phyloP scores from a whole-genome alignment of 2,329 filamentous ascomycete species.

The Microsporum ferrugineum region DNA sequence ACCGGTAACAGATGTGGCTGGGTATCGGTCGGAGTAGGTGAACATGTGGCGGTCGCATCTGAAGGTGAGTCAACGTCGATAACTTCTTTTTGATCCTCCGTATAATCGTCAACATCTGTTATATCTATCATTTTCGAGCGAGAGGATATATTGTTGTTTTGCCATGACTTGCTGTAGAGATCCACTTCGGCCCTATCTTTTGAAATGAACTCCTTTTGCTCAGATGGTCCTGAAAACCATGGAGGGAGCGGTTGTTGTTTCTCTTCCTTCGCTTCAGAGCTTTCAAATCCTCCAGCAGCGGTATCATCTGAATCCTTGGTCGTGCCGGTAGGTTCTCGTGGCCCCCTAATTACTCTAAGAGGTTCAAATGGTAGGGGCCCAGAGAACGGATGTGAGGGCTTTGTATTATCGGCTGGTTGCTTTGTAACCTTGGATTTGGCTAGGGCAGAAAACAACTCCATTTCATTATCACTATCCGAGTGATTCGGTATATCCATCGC shows the following conservation, averaged over 20 bases:
- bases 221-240: constrained; percentile 35
- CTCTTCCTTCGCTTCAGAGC: constrained; percentile 22
- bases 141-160: constrained; percentile 16
- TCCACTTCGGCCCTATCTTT: constrained; percentile 19
- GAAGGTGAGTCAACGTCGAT: neutral
- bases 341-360: constrained; percentile 40
- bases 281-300: constrained; percentile 53
- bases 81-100: neutral
- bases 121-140: constrained; percentile 8
- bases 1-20: neutral
- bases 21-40: neutral
- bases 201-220: constrained; percentile 24
- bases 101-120: constrained; percentile 7
- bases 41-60: neutral
- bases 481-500: constrained; percentile 18
- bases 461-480: constrained; percentile 46
- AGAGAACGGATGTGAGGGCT: constrained; percentile 49
- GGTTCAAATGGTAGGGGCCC: constrained; percentile 86
- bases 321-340: constrained; percentile 27
- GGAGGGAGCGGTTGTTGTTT: constrained; percentile 31
- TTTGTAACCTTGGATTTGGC: constrained; percentile 57
- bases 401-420: constrained; percentile 28
- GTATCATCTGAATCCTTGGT: constrained; percentile 43
- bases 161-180: constrained; percentile 17
- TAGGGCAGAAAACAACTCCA: constrained; percentile 67